Base-by-base conservation (phyloP, 2,329 filamentous ascomycete species). In the Fusarium guadeloupense region DNA sequence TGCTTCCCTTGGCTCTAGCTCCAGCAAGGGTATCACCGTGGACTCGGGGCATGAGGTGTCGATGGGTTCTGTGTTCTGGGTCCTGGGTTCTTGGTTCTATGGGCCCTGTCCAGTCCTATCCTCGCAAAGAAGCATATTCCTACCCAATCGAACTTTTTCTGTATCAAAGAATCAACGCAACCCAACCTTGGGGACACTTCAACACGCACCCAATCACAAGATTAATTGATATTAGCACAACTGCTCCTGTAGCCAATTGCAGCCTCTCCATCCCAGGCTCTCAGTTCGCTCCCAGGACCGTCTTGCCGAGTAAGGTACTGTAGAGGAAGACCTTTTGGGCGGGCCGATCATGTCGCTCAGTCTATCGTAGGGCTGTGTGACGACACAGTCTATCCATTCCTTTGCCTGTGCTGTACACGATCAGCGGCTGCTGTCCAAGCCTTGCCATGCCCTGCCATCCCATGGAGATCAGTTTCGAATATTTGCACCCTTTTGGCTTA, bases 351-450 rank as follows among this genome's bases (percentile, higher is more conserved):
- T 19, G 48, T 42, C 39, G 41, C 58, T 69, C 35, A 45, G 61
- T 55, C 51, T 55, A 62, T 68, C 67, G 65, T 72, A 72, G 69
- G 69, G 69, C 69, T 72, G 69, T 71, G 68, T 70, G 68, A 68
- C 66, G 66, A 70, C 59, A 68, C 35, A 51, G 34, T 45, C 52
- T 44, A 35, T 50, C 53, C 50, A n/a, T 47, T n/a, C n/a, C n/a
- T n/a, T n/a, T n/a, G n/a, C n/a, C n/a, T n/a, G n/a, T 25, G 23
- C 23, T 25, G 6, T 25, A 25, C 23, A 25, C 37, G 19, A 54
- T 40, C 43, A 45, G 26, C 41, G 20, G 28, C 40, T 14, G 23
- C 52, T 49, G 31, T 28, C 28, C 26, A 45, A 49, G 43, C 47
- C 59, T 37, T 54, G 26, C 45, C 39, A 34, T 37, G 39, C 21